phyloP scores from a whole-genome alignment of 352 stramenopile species.

The Aphanomyces cochlioides region DNA sequence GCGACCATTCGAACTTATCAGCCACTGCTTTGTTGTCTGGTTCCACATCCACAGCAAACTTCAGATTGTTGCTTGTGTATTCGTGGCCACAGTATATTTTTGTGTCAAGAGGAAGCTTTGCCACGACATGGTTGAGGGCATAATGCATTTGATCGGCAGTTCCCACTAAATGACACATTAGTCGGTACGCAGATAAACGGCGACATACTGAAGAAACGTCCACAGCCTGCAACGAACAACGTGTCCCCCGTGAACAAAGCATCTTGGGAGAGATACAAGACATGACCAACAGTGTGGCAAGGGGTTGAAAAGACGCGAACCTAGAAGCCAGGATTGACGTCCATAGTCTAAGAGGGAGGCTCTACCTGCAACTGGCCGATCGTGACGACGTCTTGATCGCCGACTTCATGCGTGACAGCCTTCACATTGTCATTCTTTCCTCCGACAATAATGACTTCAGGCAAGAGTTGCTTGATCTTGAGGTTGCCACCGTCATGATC shows the following conservation, averaged over 20 bases:
- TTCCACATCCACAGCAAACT: conserved; percentile 87
- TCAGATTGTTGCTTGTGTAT: conserved; percentile 89
- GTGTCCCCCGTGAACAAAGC: conserved; percentile 91
- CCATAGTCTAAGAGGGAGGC: not conserved
- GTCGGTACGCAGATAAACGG: not conserved
- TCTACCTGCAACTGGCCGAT: conserved; percentile 56
- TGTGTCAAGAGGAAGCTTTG: conserved; percentile 56
- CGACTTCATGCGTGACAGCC: conserved; percentile 54
- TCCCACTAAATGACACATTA: conserved; percentile 40
- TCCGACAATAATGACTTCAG: conserved; percentile 66
- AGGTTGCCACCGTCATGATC: conserved; percentile 88
- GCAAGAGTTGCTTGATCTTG: conserved; percentile 53
- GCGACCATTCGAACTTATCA: conserved; percentile 61
- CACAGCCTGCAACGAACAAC: conserved; percentile 88
- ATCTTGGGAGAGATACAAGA: conserved; percentile 64
- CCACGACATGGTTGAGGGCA: conserved; percentile 75
- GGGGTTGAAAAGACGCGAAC: conserved; percentile 73
- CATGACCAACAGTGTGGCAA: conserved; percentile 90
- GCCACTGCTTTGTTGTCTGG: conserved; percentile 71
- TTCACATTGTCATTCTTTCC: conserved; percentile 61
- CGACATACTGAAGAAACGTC: conserved; percentile 60
- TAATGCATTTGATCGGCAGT: conserved; percentile 83
- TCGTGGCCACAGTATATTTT: conserved; percentile 90
- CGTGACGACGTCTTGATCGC: conserved; percentile 55
- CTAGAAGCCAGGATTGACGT: not conserved